phyloP scores from a whole-genome alignment of 768 basidiomycete genomes.

The Pholiota conissans region DNA sequence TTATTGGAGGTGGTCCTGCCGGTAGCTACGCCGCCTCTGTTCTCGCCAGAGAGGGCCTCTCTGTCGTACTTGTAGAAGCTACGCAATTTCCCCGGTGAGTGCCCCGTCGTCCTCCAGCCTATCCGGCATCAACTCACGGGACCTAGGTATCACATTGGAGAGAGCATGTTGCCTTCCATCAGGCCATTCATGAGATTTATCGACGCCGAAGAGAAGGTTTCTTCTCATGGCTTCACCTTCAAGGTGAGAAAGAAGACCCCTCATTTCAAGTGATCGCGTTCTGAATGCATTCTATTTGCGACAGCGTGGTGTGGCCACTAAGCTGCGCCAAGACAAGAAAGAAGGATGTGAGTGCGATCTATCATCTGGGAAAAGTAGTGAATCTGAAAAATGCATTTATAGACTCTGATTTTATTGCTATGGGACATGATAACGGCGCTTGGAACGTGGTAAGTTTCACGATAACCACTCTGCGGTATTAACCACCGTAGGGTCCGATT shows the following conservation, averaged over 20 bases:
- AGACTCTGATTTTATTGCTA: constrained; percentile 36
- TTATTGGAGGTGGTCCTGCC: constrained; percentile 62
- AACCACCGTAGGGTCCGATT: neutral
- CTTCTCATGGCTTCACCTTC: constrained; percentile 29
- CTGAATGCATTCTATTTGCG: neutral
- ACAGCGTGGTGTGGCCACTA: neutral
- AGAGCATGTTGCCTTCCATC: constrained; percentile 12
- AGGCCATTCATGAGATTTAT: constrained; percentile 36
- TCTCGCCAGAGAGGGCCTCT: constrained; percentile 56
- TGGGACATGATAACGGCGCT: constrained; percentile 25
- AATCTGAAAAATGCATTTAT: neutral
- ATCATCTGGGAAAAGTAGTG: neutral
- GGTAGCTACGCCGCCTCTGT: constrained; percentile 57
- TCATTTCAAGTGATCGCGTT: neutral
- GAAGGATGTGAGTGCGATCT: constrained; percentile 2
- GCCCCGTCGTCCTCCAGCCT: neutral
- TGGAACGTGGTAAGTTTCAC: constrained; percentile 36
- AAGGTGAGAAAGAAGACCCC: neutral
- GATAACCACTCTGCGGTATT: neutral
- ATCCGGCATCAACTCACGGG: neutral
- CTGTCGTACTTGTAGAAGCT: constrained; percentile 58
- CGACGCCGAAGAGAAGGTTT: constrained; percentile 34
- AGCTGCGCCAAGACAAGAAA: constrained; percentile 2
- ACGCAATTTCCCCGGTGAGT: constrained; percentile 54
- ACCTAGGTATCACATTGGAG: constrained; percentile 33